A percentile compares a stretch with the other conserved stretches of the same genome.
Evolutionary conservation across 2,329 filamentous ascomycete species (phyloP).

Genomic region (Colletotrichum sp.): DNA sequence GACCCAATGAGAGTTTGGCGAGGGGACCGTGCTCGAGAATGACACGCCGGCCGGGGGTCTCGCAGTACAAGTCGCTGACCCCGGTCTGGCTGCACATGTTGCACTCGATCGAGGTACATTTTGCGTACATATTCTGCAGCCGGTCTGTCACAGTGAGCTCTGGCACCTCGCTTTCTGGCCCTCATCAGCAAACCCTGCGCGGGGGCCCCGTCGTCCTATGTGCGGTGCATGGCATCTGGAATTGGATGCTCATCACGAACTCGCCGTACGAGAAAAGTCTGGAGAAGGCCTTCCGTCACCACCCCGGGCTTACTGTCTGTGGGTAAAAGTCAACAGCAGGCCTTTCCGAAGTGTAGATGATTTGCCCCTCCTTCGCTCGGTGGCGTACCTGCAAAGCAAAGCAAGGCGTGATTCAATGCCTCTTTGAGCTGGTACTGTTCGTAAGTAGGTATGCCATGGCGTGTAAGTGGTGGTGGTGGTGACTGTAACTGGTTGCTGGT

Average conservation of each 20-base stretch:
- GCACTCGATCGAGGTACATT: background rate
- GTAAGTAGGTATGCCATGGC: background rate
- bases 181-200: background rate
- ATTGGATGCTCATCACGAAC: background rate
- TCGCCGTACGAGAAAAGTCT: background rate
- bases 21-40: constrained; percentile 5
- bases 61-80: background rate
- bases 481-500: background rate
- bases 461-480: background rate
- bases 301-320: background rate
- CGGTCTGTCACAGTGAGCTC: background rate
- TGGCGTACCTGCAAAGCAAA: background rate
- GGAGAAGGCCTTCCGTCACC: background rate
- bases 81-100: background rate
- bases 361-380: background rate
- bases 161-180: background rate
- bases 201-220: background rate
- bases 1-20: background rate
- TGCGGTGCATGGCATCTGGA: background rate
- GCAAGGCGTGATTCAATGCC: background rate
- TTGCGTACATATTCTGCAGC: background rate
- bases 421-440: background rate
- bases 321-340: background rate
- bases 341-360: background rate
- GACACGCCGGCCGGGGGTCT: background rate